Percentiles rank a stretch among this genome's conserved stretches.
Evolutionary conservation across 208 protist species (phyloP).

Genomic region (Trypanosoma melophagium): DNA sequence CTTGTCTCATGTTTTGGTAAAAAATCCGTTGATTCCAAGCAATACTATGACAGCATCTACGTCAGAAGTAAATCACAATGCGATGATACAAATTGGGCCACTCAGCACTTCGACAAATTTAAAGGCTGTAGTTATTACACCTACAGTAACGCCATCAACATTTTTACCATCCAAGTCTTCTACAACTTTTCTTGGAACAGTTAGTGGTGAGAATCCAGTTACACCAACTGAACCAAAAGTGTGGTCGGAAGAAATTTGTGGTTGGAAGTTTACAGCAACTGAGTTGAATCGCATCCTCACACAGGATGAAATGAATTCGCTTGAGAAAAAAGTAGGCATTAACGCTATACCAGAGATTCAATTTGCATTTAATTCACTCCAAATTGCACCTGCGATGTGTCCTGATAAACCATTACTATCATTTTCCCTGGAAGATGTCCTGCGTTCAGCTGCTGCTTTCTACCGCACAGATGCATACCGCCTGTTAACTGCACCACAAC

Average conservation of each 20-base stretch:
- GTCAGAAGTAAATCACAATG: not conserved
- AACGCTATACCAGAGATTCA: slow-evolving; percentile 69
- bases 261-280: slow-evolving; percentile 62
- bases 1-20: slow-evolving; percentile 43
- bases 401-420: slow-evolving; percentile 33
- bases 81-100: not conserved
- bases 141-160: not conserved
- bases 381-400: slow-evolving; percentile 20
- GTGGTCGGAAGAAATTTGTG: slow-evolving; percentile 30
- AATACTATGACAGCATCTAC: slow-evolving; percentile 6
- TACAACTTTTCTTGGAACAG: not conserved
- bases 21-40: slow-evolving; percentile 44
- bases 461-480: slow-evolving; percentile 59
- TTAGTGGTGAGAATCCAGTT: not conserved
- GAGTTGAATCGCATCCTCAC: slow-evolving; percentile 65
- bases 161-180: too few relatives aligned
- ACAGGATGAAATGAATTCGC: slow-evolving; percentile 48
- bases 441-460: slow-evolving; percentile 53
- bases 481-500: slow-evolving; percentile 30
- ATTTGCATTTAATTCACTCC: slow-evolving; percentile 71
- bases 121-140: not conserved
- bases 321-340: slow-evolving; percentile 50
- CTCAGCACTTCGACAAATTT: not conserved
- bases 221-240: slow-evolving; percentile 11
- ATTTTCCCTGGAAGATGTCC: slow-evolving; percentile 49